Evolutionary conservation across 2,329 filamentous ascomycete genomes (phyloP), one percentile per base, ranked within the genome.

Genomic region (Botrytis cinerea): DNA sequence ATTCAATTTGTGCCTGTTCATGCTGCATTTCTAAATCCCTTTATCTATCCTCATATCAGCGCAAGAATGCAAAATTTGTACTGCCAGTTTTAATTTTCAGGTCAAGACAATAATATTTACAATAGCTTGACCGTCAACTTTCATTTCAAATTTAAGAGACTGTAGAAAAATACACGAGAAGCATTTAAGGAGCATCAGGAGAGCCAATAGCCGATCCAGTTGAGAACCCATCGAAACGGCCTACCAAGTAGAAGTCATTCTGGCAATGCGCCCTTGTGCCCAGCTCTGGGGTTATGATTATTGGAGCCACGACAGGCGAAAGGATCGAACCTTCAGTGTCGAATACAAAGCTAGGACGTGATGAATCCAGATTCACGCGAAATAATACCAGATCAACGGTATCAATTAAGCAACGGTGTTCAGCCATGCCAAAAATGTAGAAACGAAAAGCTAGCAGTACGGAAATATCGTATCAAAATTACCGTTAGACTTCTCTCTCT

Each of bases 391-490:
- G 25, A 28, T 18, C 6, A 10, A 48, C 22, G 7, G 43, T 46
- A 46, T 46, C 16, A 22, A 48, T 46, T 22, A 25, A 66, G 62
- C n/a, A 18, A 16, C 10, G 40, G 40, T 20, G 12, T 64, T 28
- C 5, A 64, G 28, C 6, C 14, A 46, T 64, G 25, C 32, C 28
- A 46, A 22, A 3, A 28, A 45, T 78, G 76, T 70, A 70, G 71
- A 63, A 63, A 77, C 59, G 79, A 84, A 67, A 82, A 82, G 70
- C 80, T 78, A 46, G 73, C 79, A 28, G 77, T 78, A 45, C 79
- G 80, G n/a, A 81, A 81, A 62, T 85, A 91, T 77, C 84, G 90
- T 70, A 87, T 84, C 84, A 91, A 87, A 78, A 80, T 92, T 16
- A 85, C 91, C 57, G 74, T 86, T 1, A 88, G 89, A 3, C 83